Evolutionary conservation across 2,329 filamentous ascomycete species (phyloP).

Genomic region (Torrubiella hemipterigena): DNA sequence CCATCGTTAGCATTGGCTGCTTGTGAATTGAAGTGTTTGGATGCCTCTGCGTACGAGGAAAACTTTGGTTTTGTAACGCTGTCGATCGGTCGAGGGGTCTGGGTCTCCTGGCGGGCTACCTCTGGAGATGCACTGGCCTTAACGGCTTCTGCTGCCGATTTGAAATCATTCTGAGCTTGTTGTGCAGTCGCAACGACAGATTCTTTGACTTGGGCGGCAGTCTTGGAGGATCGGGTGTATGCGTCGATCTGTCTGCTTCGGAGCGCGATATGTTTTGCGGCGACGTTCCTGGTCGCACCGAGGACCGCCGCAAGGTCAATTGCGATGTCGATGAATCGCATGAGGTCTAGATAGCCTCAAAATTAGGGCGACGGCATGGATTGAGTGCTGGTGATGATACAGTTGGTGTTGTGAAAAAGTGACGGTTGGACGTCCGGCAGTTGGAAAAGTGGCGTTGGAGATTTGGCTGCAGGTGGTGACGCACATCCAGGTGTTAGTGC

Average conservation of each 20-base stretch:
- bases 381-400: too few species aligned
- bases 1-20: conserved; percentile 9
- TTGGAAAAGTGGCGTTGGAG: conserved; percentile 1
- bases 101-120: too few species aligned
- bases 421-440: conserved; percentile 1
- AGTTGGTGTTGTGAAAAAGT: too few species aligned
- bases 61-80: neutral
- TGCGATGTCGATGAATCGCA: conserved; percentile 51
- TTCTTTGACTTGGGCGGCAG: too few species aligned
- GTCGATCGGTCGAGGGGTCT: too few species aligned
- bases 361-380: conserved; percentile 7
- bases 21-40: conserved; percentile 2
- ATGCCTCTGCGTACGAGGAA: conserved; percentile 2
- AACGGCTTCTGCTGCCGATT: too few species aligned
- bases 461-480: conserved; percentile 1
- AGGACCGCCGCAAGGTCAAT: conserved; percentile 61
- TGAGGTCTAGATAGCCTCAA: conserved; percentile 19
- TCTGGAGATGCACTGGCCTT: too few species aligned
- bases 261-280: conserved; percentile 48
- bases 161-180: too few species aligned
- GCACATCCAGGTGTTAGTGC: neutral
- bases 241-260: conserved; percentile 40
- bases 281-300: conserved; percentile 57
- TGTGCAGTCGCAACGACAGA: too few species aligned
- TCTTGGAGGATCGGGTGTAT: too few species aligned